Percentiles rank a stretch among this genome's conserved stretches.
phyloP scores from a whole-genome alignment of 2,329 filamentous ascomycete genomes.

The Pyrenophora tritici-repentis region DNA sequence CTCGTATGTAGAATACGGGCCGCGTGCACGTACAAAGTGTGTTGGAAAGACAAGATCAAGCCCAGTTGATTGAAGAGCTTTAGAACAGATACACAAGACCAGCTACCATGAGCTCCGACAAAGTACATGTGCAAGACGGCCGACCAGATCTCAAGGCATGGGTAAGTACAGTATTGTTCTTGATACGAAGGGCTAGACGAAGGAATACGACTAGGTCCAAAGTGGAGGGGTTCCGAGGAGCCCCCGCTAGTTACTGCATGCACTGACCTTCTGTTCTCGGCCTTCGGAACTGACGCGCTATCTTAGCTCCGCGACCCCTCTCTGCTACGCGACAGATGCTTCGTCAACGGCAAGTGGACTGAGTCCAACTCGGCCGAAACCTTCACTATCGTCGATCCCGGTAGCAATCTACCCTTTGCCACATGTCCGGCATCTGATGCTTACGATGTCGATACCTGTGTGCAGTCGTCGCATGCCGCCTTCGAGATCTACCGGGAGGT shows the following conservation, averaged over 20 bases:
- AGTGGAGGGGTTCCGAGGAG: neutral
- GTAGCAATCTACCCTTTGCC: neutral
- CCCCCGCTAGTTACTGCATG: neutral
- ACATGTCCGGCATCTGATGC: neutral
- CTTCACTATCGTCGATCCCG: neutral
- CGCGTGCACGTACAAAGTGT: no score
- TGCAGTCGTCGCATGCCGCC: neutral
- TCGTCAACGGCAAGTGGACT: neutral
- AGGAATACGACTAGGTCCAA: no score
- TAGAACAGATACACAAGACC: no score
- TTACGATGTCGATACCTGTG: conserved; percentile 1
- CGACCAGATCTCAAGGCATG: neutral
- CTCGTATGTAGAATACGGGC: neutral
- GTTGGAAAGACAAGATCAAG: no score
- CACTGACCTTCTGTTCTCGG: neutral
- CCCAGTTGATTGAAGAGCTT: no score
- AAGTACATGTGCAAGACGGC: neutral
- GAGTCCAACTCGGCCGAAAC: neutral
- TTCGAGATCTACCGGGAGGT: neutral
- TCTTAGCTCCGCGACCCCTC: neutral
- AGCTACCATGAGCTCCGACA: neutral
- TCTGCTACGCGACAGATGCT: neutral
- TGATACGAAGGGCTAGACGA: no score
- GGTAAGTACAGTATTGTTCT: neutral
- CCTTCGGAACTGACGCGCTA: neutral